Evolutionary conservation across 2,329 filamentous ascomycete species (phyloP), one percentile per base, ranked within the genome.

Genomic region (Scedosporium dehoogii): DNA sequence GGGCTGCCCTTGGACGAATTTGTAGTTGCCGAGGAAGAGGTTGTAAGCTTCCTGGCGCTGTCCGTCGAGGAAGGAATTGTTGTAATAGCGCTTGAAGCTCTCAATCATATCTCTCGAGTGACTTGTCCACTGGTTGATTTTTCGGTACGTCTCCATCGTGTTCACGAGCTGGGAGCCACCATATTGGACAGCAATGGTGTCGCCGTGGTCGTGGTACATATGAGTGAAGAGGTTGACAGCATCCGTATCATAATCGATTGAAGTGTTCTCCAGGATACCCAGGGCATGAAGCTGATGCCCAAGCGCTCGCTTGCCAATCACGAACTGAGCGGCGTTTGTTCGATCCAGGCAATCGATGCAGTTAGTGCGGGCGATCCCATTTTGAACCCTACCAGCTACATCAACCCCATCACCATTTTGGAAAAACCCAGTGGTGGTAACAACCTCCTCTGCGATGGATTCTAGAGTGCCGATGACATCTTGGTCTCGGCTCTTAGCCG

Each of bases 61-160:
- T n/a, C 89, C 92, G 73, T 99, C 94, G 7, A 99, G 83, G 72
- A 99, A 99, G 0, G 93, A 96, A 71, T 99, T 99, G 76, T 97
- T 96, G 74, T 99, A 99, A 73, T 97, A 99, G 29, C 94, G 85
- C 74, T 97, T 99, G 79, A 99, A 97, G 73, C 91, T 96, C 76
- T 99, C 94, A 23, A 99, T 92, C 93, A 99, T 97, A 73, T 99
- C 94, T 67, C 94, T 85, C 2, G 93, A 97, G 73, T 96, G 92
- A 69, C 91, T 96, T 25, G 92, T 96, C 94, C 94, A 99, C 73
- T 97, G 93, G 68, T 97, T 97, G 73, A 97, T 96, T 75, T 97
- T 97, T 63, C 94, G 89, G 73, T 99, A 99, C 4, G 94, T 99
- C 67, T 96, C 92, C 92, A 99, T 97, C 0, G 94, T 99, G 72